A percentile compares a stretch with the other conserved stretches of the same genome.
These are phyloP conservation scores for Fraxinus excelsior DNA, from an alignment of 257 asterid genomes.

Conservation along the genomic window DNA sequence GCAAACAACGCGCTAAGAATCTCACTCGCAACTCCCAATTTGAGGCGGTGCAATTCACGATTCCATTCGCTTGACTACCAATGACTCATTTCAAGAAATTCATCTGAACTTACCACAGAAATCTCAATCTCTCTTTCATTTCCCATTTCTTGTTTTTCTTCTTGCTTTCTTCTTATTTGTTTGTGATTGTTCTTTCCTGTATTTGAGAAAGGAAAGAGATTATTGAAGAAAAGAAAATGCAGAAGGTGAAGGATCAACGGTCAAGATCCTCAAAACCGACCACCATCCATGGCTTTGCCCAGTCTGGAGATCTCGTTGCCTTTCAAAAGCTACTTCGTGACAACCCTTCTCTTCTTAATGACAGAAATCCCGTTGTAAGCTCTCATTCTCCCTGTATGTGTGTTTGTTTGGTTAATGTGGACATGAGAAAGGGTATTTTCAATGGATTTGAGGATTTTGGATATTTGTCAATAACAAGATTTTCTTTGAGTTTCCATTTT, in stretches of 20 bases:
- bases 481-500: neutral
- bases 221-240: conserved; percentile 18
- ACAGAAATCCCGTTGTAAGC: conserved; percentile 88
- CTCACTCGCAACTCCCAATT: neutral
- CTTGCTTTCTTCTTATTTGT: neutral
- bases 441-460: neutral
- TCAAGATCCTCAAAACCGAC: conserved; percentile 52
- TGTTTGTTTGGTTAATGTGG: neutral
- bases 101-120: neutral
- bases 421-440: neutral
- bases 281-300: conserved; percentile 92
- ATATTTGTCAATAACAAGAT: neutral
- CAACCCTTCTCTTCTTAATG: conserved; percentile 83
- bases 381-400: conserved; percentile 8
- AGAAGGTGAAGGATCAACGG: conserved; percentile 50
- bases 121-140: neutral
- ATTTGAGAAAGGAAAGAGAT: neutral
- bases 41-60: neutral
- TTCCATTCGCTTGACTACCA: neutral
- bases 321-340: conserved; percentile 72
- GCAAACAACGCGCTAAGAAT: neutral
- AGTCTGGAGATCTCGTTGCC: conserved; percentile 77
- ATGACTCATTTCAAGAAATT: neutral
- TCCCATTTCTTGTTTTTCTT: neutral
- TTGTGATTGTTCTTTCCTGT: neutral